Evolutionary conservation across 140 eudicot genomes (phyloP).

Genomic region (Flaveria floridana): DNA sequence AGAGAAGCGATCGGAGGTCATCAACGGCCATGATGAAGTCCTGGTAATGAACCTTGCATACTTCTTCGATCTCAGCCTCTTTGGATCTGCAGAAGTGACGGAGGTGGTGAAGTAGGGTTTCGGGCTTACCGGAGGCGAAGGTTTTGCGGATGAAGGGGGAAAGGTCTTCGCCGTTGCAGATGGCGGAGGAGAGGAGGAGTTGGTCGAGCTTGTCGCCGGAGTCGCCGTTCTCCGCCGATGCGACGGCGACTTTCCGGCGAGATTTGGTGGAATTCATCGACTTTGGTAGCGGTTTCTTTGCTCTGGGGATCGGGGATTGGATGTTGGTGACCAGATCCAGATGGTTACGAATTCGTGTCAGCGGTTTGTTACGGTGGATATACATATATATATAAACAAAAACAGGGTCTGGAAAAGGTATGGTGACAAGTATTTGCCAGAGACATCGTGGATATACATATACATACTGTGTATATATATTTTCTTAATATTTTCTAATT

Average conservation of each 20-base stretch:
- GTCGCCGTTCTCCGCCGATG: constrained; percentile 58
- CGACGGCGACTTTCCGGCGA: constrained; percentile 71
- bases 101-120: constrained; percentile 75
- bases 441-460: no score
- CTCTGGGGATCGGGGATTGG: neutral
- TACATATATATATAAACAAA: no score
- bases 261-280: constrained; percentile 55
- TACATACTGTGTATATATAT: no score
- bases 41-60: constrained; percentile 87
- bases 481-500: no score
- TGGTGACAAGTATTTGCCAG: no score
- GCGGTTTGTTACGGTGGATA: neutral
- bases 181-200: constrained; percentile 89
- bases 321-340: constrained; percentile 30
- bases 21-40: constrained; percentile 95
- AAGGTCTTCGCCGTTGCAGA: constrained; percentile 83
- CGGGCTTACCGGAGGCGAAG: constrained; percentile 89
- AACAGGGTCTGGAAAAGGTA: no score
- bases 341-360: constrained; percentile 20
- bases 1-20: constrained; percentile 85
- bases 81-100: constrained; percentile 77
- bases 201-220: constrained; percentile 84
- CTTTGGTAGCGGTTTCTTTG: constrained; percentile 19
- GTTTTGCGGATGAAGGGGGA: constrained; percentile 88
- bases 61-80: constrained; percentile 94